Evolutionary conservation across 2,329 filamentous ascomycete species (phyloP).

Genomic region (Alternaria novae-zelandiae): DNA sequence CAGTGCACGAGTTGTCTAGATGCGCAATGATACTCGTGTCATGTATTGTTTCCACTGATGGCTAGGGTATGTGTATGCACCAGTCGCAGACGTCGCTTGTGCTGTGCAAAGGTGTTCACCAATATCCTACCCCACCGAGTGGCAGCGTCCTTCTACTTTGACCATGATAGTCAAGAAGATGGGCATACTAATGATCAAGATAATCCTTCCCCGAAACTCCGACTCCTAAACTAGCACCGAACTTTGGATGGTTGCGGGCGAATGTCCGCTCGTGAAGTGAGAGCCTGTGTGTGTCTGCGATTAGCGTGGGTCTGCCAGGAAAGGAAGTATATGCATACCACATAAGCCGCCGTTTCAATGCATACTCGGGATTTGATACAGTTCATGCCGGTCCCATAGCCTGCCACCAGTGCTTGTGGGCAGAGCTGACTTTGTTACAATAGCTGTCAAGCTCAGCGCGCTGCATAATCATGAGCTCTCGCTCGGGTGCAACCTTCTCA

Average conservation of each 20-base stretch:
- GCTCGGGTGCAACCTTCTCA: slow-evolving; percentile 5
- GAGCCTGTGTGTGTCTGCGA: neutral
- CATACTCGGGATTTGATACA: neutral
- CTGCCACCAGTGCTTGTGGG: slow-evolving; percentile 13
- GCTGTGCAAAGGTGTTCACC: neutral
- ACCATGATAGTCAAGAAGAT: neutral
- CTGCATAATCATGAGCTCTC: slow-evolving; percentile 9
- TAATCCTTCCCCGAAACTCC: neutral
- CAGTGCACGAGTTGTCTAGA: neutral
- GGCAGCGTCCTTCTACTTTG: neutral
- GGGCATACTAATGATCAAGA: neutral
- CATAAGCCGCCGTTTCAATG: neutral
- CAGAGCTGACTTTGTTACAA: neutral
- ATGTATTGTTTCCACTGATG: neutral
- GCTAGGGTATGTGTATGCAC: neutral
- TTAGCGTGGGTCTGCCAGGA: neutral
- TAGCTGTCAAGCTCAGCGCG: slow-evolving; percentile 7
- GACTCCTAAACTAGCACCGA: neutral
- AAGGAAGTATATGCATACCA: neutral
- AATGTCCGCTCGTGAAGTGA: neutral
- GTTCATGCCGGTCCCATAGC: neutral
- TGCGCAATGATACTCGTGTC: neutral
- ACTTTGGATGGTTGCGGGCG: neutral
- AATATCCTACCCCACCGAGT: neutral
- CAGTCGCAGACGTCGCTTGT: neutral